Evolutionary conservation across 1,284 basidiomycete genomes (phyloP).

Genomic region (Ganoderma sinense): DNA sequence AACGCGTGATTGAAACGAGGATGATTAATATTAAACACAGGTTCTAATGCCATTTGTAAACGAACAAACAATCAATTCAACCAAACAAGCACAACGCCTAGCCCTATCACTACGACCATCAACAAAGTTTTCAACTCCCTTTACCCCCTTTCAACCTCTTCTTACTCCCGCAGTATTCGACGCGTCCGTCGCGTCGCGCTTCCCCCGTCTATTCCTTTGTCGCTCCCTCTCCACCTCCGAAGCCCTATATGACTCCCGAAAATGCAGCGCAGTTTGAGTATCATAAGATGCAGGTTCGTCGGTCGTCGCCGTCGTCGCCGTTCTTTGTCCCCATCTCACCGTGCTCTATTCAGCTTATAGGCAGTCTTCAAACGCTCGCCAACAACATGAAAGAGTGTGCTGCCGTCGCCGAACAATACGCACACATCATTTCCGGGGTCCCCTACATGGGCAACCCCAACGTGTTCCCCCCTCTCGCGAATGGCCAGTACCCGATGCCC

Average conservation of each 20-base stretch:
- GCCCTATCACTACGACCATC: conserved; percentile 32
- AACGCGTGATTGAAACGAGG: conserved; percentile 24
- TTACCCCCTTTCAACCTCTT: conserved; percentile 37
- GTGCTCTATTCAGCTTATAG: conserved; percentile 51
- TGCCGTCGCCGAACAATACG: conserved; percentile 60
- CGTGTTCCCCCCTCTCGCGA: conserved; percentile 24
- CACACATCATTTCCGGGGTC: conserved; percentile 36
- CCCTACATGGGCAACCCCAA: conserved; percentile 29
- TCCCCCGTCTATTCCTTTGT: conserved; percentile 1
- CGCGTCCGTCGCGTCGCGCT: conserved; percentile 40
- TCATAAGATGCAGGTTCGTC: conserved; percentile 55
- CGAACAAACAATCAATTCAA: conserved; percentile 35
- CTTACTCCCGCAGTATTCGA: conserved; percentile 32
- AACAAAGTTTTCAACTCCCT: conserved; percentile 37
- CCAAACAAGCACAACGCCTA: conserved; percentile 39
- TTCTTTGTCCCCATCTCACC: conserved; percentile 14
- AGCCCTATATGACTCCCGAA: conserved; percentile 49
- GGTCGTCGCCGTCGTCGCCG: conserved; percentile 10
- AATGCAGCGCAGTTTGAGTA: conserved; percentile 51
- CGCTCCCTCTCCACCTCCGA: conserved; percentile 12
- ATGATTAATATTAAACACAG: conserved; percentile 18
- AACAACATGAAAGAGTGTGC: conserved; percentile 67
- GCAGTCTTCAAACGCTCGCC: conserved; percentile 60
- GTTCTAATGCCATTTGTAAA: conserved; percentile 31
- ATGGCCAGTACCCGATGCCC: conserved; percentile 36